Percentiles rank a stretch among this genome's conserved stretches.
Conservation (phyloP, 371 early-diverging fungal genomes). For the Chytridium lagenaria region DNA sequence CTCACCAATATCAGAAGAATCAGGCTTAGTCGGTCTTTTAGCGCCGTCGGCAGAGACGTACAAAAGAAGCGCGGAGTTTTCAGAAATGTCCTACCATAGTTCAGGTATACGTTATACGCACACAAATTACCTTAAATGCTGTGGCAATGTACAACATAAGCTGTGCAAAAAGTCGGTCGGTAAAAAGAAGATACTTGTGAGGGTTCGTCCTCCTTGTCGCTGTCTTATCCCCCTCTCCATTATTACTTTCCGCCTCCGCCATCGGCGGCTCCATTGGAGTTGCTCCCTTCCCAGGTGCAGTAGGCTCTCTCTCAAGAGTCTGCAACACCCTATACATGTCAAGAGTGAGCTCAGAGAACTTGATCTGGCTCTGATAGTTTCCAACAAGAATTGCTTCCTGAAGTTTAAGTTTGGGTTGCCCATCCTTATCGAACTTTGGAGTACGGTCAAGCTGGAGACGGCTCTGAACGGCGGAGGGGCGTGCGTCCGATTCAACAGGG, state of each 20-base stretch:
- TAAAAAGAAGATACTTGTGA: slow-evolving; percentile 90
- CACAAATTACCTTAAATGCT: slow-evolving; percentile 87
- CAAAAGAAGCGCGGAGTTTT: slow-evolving; percentile 80
- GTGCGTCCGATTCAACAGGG: slow-evolving; percentile 68
- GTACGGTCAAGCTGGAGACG: slow-evolving; percentile 64
- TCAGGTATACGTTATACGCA: neutral
- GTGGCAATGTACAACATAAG: slow-evolving; percentile 86
- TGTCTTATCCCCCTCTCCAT: slow-evolving; percentile 28
- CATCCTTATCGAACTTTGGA: slow-evolving; percentile 59
- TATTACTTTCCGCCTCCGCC: slow-evolving; percentile 18
- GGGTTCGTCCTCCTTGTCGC: slow-evolving; percentile 71
- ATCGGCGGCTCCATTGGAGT: slow-evolving; percentile 17
- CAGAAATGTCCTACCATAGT: slow-evolving; percentile 71
- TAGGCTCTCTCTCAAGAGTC: slow-evolving; percentile 79
- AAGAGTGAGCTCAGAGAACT: slow-evolving; percentile 92
- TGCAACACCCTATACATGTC: slow-evolving; percentile 97
- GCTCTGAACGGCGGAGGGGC: slow-evolving; percentile 66
- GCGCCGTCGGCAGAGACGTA: slow-evolving; percentile 91
- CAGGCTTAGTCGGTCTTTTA: slow-evolving; percentile 49
- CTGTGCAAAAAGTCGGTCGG: slow-evolving; percentile 87
- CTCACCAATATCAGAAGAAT: slow-evolving; percentile 28
- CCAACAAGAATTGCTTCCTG: slow-evolving; percentile 95
- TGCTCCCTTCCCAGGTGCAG: slow-evolving; percentile 27
- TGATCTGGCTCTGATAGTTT: slow-evolving; percentile 89
- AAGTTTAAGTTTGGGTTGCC: slow-evolving; percentile 54